Evolutionary conservation across 2,329 filamentous ascomycete genomes (phyloP).

Genomic region (Fusarium sp.): DNA sequence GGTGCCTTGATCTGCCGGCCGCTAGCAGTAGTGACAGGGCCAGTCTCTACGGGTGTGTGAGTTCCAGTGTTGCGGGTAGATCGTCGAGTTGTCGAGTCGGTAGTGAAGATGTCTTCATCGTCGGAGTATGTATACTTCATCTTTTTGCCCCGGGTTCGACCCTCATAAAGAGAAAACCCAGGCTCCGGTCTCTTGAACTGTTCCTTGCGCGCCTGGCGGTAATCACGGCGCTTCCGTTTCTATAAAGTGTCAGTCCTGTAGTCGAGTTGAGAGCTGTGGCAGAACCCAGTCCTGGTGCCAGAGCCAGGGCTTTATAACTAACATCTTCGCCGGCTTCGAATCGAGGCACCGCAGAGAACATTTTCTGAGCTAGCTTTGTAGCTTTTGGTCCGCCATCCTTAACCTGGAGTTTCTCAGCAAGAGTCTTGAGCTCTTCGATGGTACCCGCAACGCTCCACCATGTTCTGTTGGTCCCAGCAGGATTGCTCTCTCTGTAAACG

Average conservation of each 20-base stretch:
- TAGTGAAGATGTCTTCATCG: slow-evolving; percentile 78
- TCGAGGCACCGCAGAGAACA: slow-evolving; percentile 81
- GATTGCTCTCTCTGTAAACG: slow-evolving; percentile 93
- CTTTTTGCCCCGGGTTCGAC: slow-evolving; percentile 93
- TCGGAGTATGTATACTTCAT: slow-evolving; percentile 97
- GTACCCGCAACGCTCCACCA: slow-evolving; percentile 95
- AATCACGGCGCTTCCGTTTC: slow-evolving; percentile 95
- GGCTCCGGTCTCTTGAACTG: slow-evolving; percentile 88
- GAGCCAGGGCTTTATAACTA: slow-evolving; percentile 43
- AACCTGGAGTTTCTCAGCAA: slow-evolving; percentile 80
- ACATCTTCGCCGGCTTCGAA: slow-evolving; percentile 96
- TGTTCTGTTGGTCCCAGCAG: slow-evolving; percentile 76
- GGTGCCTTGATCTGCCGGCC: slow-evolving; percentile 84
- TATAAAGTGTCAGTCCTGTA: slow-evolving; percentile 50
- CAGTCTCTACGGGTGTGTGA: slow-evolving; percentile 76
- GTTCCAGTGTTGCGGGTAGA: slow-evolving; percentile 80
- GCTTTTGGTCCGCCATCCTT: slow-evolving; percentile 85
- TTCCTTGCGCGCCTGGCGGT: slow-evolving; percentile 85
- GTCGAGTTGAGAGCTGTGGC: background rate
- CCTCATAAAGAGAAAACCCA: slow-evolving; percentile 94
- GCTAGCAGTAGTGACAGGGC: slow-evolving; percentile 78
- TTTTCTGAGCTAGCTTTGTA: slow-evolving; percentile 79
- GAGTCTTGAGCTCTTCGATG: slow-evolving; percentile 83
- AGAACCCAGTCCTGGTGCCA: background rate
- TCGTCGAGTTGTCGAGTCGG: slow-evolving; percentile 72